Base-by-base conservation (phyloP, 1,284 basidiomycete species). In the Heliocybe sulcata region DNA sequence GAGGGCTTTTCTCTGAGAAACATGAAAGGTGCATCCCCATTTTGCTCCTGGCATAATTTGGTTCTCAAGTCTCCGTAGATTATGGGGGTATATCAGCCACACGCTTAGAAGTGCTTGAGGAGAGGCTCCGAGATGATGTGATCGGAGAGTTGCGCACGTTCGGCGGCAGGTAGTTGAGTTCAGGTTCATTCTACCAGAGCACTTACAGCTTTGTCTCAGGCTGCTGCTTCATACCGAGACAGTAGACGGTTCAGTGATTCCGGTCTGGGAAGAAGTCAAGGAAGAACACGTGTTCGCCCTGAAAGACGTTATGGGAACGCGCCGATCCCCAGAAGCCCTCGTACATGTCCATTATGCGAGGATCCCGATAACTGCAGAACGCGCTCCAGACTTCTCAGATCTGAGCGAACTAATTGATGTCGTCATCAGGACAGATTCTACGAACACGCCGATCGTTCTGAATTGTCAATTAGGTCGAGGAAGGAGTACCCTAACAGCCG, bases 401-500 rank as follows among this genome's bases (percentile, higher is more conserved):
- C 71, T 89, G 54, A 82, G 76, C 59, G 85, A 87, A 57, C 77
- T 99, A 26, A 87, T 98, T 59, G 85, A 92, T 47, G 80, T 95
- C 0, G 90, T 94, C 42, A 77, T 92, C 47, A 76, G 86, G n/a
- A 83, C 85, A 26, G 80, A 88, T 55, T 79, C 87, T 2, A 77
- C 81, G 29, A 77, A 81, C 45, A 85, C 87, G 0, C 92, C 94
- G 0, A 90, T 99, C 58, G 87, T 99, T 23, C 82, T 99, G 53
- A 99, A 99, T 67, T 97, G 95, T 65, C 97, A 99, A 70, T 82
- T 99, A 2, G 96, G 96, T 2, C 77, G 94, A 31, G 96, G 96
- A n/a, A 79, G 97, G 62, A 94, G 92, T 58, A 97, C 95, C 0
- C 75, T 95, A 59, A 87, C 94, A 16, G 90, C 94, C 4, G 90